Evolutionary conservation across 768 basidiomycete genomes (phyloP), one percentile per base, ranked within the genome.

Genomic region (Tylopilus rubrobrunneus): DNA sequence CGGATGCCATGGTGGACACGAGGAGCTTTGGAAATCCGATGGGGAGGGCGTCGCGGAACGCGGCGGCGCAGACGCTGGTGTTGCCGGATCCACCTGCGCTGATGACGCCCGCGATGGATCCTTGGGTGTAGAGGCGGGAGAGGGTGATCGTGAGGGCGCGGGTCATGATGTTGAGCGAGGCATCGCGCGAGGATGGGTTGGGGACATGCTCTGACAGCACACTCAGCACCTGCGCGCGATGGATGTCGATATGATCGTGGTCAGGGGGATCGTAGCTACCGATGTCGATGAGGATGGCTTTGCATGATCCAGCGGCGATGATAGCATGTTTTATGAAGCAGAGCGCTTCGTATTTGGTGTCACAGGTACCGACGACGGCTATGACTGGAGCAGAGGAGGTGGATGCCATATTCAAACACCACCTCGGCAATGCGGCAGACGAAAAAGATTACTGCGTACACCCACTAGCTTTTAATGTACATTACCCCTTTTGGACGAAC

Each of bases 1-100:
- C 69, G 2, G 67, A 62, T 3, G 67, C 58, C 62, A 71, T 72
- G 25, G 71, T 71, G 15, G 70, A 68, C 28, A 70, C 58, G 45
- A 67, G 39, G 40, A 64, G 52, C 43, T 66, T 70, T 28, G 63
- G 66, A 12, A 71, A 68, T 1, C 70, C 70, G 39, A 69, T 63
- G 33, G 59, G 57, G 25, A 69, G 29, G 23, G 59, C 56, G 17
- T 49, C 48, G 21, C 65, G 55, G 39, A 64, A 71, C 4, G 62
- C 62, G 11, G 56, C 14, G 9, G 59, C 58, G 29, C 66, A 65
- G 25, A 60, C 58, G 15, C 56, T 62, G 27, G 67, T 63, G 19
- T 67, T 69, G 10, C 60, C 62, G 9, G 67, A 64, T 17, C 65
- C 69, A 27, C 65, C 69, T 1, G 59, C 55, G 5, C 42, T 33